Evolutionary conservation across 73 alveolate species (phyloP).

Genomic region (Paraurostyla sp.): DNA sequence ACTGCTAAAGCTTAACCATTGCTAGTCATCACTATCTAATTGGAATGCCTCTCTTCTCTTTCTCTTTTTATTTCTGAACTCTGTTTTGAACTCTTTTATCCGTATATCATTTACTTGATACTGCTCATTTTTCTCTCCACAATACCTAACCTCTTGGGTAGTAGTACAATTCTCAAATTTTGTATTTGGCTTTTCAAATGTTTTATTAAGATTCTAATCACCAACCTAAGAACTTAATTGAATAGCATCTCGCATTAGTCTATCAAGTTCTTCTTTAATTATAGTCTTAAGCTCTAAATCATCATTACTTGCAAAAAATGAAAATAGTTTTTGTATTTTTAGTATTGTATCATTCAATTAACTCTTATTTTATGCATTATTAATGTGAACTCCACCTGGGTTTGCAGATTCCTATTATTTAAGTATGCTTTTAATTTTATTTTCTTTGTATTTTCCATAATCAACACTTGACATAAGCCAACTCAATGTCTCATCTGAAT

Average conservation of each 20-base stretch:
- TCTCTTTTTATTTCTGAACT: constrained; percentile 21
- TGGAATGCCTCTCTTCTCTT: constrained; percentile 7
- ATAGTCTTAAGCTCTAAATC: background rate
- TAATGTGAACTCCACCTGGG: background rate
- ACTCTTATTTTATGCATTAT: background rate
- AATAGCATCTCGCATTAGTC: constrained; percentile 4
- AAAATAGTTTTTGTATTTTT: background rate
- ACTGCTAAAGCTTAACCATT: constrained; percentile 41
- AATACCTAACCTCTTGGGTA: too few relatives aligned
- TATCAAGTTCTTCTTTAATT: constrained; percentile 4
- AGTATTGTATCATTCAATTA: background rate
- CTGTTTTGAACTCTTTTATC: constrained; percentile 5
- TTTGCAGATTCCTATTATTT: background rate
- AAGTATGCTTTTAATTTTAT: background rate
- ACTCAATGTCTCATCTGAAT: constrained; percentile 38
- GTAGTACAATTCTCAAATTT: background rate
- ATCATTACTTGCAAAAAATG: background rate
- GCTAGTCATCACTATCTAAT: background rate
- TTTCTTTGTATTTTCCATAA: constrained; percentile 2
- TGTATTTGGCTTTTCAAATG: background rate
- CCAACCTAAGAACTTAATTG: background rate
- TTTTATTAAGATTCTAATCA: background rate
- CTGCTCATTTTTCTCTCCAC: too few relatives aligned
- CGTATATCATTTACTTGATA: background rate
- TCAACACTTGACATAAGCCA: constrained; percentile 48